phyloP scores from a whole-genome alignment of 1,139 yeast species.

The Kluyveromyces sp. region DNA sequence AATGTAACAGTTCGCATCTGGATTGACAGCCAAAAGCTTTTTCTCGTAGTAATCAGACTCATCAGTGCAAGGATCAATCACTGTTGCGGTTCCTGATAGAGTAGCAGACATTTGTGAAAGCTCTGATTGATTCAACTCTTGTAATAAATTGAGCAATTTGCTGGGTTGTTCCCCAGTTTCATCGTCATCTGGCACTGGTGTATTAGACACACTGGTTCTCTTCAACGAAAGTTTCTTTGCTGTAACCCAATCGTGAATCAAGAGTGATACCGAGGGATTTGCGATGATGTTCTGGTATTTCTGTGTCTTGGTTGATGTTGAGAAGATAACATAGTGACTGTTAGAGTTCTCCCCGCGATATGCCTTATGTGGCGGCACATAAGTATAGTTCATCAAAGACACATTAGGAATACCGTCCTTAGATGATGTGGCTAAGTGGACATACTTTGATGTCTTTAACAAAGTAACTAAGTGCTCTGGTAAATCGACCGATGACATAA shows the following conservation, averaged over 20 bases:
- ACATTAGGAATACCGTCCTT: constrained; percentile 68
- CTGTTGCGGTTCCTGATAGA: constrained; percentile 60
- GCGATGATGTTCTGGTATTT: constrained; percentile 58
- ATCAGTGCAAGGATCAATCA: constrained; percentile 38
- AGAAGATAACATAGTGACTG: constrained; percentile 49
- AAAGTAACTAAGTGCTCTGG: constrained; percentile 53
- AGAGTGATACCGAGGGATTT: constrained; percentile 70
- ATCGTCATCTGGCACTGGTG: constrained; percentile 10
- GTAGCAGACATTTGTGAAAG: constrained; percentile 73
- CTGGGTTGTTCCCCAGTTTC: constrained; percentile 21
- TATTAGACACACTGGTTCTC: constrained; percentile 22
- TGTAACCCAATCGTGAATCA: constrained; percentile 83
- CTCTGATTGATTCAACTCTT: constrained; percentile 68
- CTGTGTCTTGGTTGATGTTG: constrained; percentile 62
- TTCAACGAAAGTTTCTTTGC: constrained; percentile 39
- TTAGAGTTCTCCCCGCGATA: constrained; percentile 31
- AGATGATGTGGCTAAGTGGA: constrained; percentile 75
- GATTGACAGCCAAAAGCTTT: constrained; percentile 52
- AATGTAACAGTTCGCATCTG: constrained; percentile 65
- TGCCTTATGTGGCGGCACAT: constrained; percentile 37
- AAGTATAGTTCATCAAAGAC: constrained; percentile 81
- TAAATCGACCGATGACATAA: constrained; percentile 23
- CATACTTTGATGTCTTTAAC: constrained; percentile 53
- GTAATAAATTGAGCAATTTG: constrained; percentile 52
- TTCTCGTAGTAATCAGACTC: constrained; percentile 50